Base-by-base conservation (phyloP, 1,284 basidiomycete genomes). In the Coniferiporia weirii region DNA sequence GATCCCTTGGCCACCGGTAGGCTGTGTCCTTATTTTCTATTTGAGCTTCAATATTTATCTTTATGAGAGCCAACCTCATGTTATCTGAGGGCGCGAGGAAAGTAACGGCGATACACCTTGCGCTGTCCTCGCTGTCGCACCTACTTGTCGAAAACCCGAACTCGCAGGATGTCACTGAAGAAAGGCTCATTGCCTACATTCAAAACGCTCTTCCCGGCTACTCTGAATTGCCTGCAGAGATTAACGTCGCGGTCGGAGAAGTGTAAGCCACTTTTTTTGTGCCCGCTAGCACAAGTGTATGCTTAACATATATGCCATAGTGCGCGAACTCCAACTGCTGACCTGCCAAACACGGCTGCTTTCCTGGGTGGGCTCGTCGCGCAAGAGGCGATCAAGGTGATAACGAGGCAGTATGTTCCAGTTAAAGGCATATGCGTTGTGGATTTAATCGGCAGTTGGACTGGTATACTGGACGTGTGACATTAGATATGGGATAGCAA, bases 311-410 rank as follows among this genome's bases (percentile, higher is more conserved):
- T 60, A 5, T 32, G 47, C 9, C 47, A 59, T 38, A 92, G 90
- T 56, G 84, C 79, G 4, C 87, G 95, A 15, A 82, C 93, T 1
- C 93, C 92, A 1, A 88, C 84, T 1, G 85, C 91, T 0, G 93
- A 96, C 65, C 74, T 98, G 1, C 95, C 96, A 0, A 95, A 94
- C 64, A 95, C 89, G 0, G 92, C 97, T 0, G 95, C 95, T 0
- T 85, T 99, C 68, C 75, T 98, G 1, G 97, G 97, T 13, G 97
- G 96, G 0, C 73, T 99, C 17, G 90, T 95, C 27, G 94, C 94
- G n/a, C 97, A 99, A 67, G 97, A 99, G 73, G 86, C 87, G 6
- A 98, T 99, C 81, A 99, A 99, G 80, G 81, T 98, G 72, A 89
- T 98, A 66, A 98, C 96, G 62, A 87, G 87, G 69, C 97, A 99